Base-by-base conservation (phyloP, 306 rosid genomes). In the Gynostemma pentaphyllum region DNA sequence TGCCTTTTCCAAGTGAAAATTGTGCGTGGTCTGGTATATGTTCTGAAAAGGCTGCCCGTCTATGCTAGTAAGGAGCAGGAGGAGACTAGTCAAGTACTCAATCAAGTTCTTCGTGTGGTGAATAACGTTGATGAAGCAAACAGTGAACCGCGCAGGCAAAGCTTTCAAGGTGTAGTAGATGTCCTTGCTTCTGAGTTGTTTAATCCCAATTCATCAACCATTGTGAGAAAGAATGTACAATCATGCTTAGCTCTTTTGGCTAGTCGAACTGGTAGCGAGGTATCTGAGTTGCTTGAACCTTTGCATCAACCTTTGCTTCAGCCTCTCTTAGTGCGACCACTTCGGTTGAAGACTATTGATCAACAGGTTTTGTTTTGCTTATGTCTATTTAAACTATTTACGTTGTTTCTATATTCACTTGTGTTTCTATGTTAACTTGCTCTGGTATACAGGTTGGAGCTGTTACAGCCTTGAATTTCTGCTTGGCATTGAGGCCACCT, bases 211-310 rank as follows among this genome's bases (percentile, higher is more conserved):
- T 96, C 99, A 69, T 86, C 99, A 42, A 70, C 85, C 72, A 86
- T 75, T 72, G 99, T 94, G 82, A 89, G 97, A 65, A 88, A 94
- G 81, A 94, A 88, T 70, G 95, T 94, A 52, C 99, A 94, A 76
- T 84, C 94, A 21, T 94, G 99, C 76, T 76, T 94, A 85, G 88
- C 90, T 65, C 87, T 94, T 68, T 77, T 94, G 77, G 99, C 99
- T 59, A 88, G 90, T 74, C 84, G 97, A 79, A 94, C 99, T 64
- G 99, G 99, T 73, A 88, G 99, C 59, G 99, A 94, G 87, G 97
- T 94, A 73, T 88, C 99, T 64, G 99, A 94, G 76, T 81, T 94
- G 77, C 88, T 94, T 36, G 99, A 94, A 75, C 87, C 83, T 59
- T 55, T 81, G 74, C 81, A 94, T 81, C 97, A 82, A 40, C 86